These are phyloP conservation scores for Cicer cuneatum DNA, from an alignment of 306 rosid species.

Conservation along the genomic window DNA sequence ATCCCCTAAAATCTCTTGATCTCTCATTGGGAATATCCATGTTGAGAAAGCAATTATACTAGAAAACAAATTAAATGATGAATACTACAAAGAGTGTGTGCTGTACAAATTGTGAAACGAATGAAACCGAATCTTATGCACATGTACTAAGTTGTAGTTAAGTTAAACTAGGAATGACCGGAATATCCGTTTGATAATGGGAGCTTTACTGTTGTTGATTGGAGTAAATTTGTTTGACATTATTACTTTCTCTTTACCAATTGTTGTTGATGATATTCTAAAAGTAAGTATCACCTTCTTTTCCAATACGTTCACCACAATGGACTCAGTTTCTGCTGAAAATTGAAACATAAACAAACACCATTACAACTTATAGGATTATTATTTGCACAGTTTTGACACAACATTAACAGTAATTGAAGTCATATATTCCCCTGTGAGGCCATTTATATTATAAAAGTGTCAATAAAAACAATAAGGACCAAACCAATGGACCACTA, in stretches of 20 bases:
- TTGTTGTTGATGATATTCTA: slow-evolving; percentile 59
- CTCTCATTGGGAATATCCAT: not conserved
- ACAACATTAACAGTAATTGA: not conserved
- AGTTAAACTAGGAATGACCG: slow-evolving; percentile 47
- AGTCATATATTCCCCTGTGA: not conserved
- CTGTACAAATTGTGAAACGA: slow-evolving; percentile 43
- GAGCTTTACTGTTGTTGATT: slow-evolving; percentile 47
- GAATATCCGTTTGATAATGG: slow-evolving; percentile 61
- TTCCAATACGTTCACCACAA: slow-evolving; percentile 71
- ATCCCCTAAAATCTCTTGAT: not conserved
- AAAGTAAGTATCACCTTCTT: slow-evolving; percentile 77
- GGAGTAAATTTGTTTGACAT: slow-evolving; percentile 49
- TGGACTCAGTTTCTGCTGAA: slow-evolving; percentile 74
- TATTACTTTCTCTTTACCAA: slow-evolving; percentile 45
- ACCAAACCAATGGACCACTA: no score
- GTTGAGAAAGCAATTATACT: slow-evolving; percentile 14
- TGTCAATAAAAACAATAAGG: slow-evolving; percentile 32
- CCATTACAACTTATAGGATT: not conserved
- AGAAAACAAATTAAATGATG: slow-evolving; percentile 29
- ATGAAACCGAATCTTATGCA: slow-evolving; percentile 35
- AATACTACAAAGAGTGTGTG: slow-evolving; percentile 10
- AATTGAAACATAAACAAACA: slow-evolving; percentile 2
- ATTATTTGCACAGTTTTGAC: no score
- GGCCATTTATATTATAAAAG: no score
- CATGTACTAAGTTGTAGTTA: slow-evolving; percentile 8